Evolutionary conservation across 768 basidiomycete species (phyloP), one percentile per base, ranked within the genome.

Genomic region (Naematelia encephala): DNA sequence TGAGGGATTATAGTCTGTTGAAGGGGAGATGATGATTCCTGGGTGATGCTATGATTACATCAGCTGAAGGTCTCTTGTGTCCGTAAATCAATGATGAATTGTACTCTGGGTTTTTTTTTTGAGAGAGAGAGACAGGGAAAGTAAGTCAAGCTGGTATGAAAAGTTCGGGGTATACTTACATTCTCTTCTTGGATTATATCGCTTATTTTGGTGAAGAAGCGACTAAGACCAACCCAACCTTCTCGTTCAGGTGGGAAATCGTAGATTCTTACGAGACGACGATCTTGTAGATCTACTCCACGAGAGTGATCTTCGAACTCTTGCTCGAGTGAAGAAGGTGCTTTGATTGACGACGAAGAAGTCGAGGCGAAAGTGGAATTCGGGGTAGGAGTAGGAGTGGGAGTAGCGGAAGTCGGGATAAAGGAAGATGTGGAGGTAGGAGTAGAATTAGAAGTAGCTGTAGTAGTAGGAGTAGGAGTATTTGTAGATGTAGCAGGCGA

Each of bases 21-120:
- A 47, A 14, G 70, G 70, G 13, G 49, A 53, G 26, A 72, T 64
- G 26, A 51, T 43, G n/a, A 69, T 64, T 2, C 54, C 64, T 0
- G 70, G 70, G 30, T 72, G 70, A 63, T 72, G 70, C 70, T 72
- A n/a, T n/a, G 30, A 14, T 3, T 30, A 2, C 12, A 34, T 45
- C 39, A 53, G 52, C 52, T 54, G 25, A 34, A 27, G 26, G 14
- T 49, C 29, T 44, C 4, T 11, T n/a, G 5, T 26, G 8, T 28
- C 47, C 22, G 22, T 4, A 29, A 51, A n/a, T n/a, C n/a, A n/a
- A n/a, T n/a, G n/a, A n/a, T 10, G 4, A 45, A 45, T n/a, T n/a
- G n/a, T 12, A 56, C 16, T 26, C 4, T 10, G 44, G 43, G 27
- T n/a, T n/a, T n/a, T n/a, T 5, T 4, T 5, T n/a, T 11, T 43